Evolutionary conservation across 2,329 filamentous ascomycete species (phyloP).

Genomic region (Talaromyces pinophilus): DNA sequence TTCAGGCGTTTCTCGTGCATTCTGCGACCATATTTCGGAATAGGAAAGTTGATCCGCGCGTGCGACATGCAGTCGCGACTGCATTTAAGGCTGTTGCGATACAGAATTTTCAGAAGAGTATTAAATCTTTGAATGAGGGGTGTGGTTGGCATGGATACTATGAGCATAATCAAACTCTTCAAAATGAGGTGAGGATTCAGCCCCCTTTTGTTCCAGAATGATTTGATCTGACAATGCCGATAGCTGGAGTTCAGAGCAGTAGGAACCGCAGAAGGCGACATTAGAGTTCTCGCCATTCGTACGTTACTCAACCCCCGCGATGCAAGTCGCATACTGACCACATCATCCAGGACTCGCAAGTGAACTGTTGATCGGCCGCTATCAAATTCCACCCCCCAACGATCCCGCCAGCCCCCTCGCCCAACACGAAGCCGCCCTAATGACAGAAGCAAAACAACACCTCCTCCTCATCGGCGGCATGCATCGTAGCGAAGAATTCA

Average conservation of each 20-base stretch:
- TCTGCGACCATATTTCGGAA: background rate
- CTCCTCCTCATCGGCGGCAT: slow-evolving; percentile 7
- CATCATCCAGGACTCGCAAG: slow-evolving; percentile 29
- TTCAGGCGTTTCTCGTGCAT: slow-evolving; percentile 25
- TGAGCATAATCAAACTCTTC: slow-evolving; percentile 23
- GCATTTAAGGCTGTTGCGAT: slow-evolving; percentile 22
- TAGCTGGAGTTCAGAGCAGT: slow-evolving; percentile 8
- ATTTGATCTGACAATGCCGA: background rate
- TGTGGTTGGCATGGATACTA: slow-evolving; percentile 25
- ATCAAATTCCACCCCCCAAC: slow-evolving; percentile 26
- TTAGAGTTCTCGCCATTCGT: slow-evolving; percentile 22
- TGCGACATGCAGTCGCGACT: slow-evolving; percentile 22
- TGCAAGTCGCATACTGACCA: background rate
- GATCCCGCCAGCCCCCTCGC: slow-evolving; percentile 25
- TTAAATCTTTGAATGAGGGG: slow-evolving; percentile 20
- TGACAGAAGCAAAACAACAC: slow-evolving; percentile 25
- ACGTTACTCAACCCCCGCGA: slow-evolving; percentile 10
- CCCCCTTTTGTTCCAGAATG: background rate
- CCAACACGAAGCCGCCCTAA: slow-evolving; percentile 27
- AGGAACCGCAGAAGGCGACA: slow-evolving; percentile 14
- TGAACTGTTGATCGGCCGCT: slow-evolving; percentile 31
- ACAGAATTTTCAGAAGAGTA: slow-evolving; percentile 20
- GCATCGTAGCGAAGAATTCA: slow-evolving; percentile 28
- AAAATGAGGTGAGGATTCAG: slow-evolving; percentile 2
- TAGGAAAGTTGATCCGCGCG: background rate